Evolutionary conservation across 2,329 filamentous ascomycete genomes (phyloP).

Genomic region (Botryotinia narcissicola): DNA sequence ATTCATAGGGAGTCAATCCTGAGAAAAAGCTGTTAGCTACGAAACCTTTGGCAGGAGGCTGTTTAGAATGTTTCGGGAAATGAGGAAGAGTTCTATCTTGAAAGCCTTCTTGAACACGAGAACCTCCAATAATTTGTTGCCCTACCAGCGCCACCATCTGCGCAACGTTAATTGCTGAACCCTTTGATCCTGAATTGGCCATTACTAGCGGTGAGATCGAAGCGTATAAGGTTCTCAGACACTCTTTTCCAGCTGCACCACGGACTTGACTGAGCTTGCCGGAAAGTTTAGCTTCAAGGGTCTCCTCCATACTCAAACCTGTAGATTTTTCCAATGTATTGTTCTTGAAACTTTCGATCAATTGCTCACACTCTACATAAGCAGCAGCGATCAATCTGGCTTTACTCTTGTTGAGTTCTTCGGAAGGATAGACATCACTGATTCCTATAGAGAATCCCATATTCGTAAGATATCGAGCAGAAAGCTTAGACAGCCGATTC

Average conservation of each 20-base stretch:
- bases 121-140: slow-evolving; percentile 93
- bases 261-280: slow-evolving; percentile 90
- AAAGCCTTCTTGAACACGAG: slow-evolving; percentile 92
- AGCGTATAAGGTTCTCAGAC: slow-evolving; percentile 83
- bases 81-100: slow-evolving; percentile 93
- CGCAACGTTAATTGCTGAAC: slow-evolving; percentile 95
- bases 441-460: slow-evolving; percentile 96
- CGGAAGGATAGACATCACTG: slow-evolving; percentile 85
- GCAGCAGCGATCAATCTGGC: slow-evolving; percentile 72
- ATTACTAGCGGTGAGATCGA: slow-evolving; percentile 94
- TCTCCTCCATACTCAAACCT: slow-evolving; percentile 88
- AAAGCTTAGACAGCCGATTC: slow-evolving; percentile 90
- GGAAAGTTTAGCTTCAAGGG: slow-evolving; percentile 85
- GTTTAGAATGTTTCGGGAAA: slow-evolving; percentile 87
- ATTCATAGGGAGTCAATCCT: slow-evolving; percentile 84
- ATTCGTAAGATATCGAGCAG: slow-evolving; percentile 82
- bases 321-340: slow-evolving; percentile 82
- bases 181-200: slow-evolving; percentile 96
- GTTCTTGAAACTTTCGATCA: slow-evolving; percentile 76
- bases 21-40: slow-evolving; percentile 97
- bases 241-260: slow-evolving; percentile 85
- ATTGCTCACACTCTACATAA: slow-evolving; percentile 76
- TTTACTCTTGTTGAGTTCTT: slow-evolving; percentile 68
- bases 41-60: slow-evolving; percentile 95
- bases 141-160: slow-evolving; percentile 98